Evolutionary conservation across 176 grass and related monocot species (phyloP).

Genomic region (Tillandsia fasciculata): DNA sequence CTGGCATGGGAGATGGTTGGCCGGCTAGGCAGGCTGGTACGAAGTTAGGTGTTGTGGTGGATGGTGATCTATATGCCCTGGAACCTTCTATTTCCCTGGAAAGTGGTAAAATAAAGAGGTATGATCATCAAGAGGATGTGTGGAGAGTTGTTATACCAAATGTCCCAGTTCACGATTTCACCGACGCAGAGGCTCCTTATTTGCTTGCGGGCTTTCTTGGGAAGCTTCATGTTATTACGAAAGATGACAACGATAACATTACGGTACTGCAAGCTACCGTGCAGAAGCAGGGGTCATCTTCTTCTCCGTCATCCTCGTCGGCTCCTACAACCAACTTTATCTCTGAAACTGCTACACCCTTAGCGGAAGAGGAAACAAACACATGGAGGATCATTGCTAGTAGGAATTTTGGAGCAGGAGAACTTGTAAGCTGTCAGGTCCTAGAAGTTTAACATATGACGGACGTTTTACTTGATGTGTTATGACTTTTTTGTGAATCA

Average conservation of each 20-base stretch:
- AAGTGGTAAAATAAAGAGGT: constrained; percentile 63
- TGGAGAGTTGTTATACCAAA: constrained; percentile 47
- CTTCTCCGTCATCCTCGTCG: constrained; percentile 2
- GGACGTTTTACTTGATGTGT: too few species aligned
- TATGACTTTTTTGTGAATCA: too few species aligned
- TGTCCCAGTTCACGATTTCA: constrained; percentile 58
- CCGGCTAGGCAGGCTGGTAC: constrained; percentile 74
- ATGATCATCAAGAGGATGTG: constrained; percentile 44
- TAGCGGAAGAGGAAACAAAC: constrained; percentile 5
- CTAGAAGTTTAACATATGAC: constrained; percentile 38
- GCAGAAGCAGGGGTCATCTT: constrained; percentile 17
- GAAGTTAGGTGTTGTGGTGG: constrained; percentile 54
- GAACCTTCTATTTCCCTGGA: constrained; percentile 67
- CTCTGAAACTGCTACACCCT: background rate
- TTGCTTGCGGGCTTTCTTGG: constrained; percentile 57
- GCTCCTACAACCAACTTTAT: background rate
- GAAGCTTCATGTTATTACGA: constrained; percentile 66
- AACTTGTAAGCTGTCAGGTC: constrained; percentile 78
- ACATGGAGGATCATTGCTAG: constrained; percentile 52
- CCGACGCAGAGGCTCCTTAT: constrained; percentile 65
- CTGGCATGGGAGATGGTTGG: constrained; percentile 81
- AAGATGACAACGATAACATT: constrained; percentile 39
- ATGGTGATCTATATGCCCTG: constrained; percentile 62
- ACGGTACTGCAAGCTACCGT: constrained; percentile 40
- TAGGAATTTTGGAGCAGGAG: constrained; percentile 59